phyloP scores from a whole-genome alignment of 495 filamentous ascomycete species.

The Cercophora scortea region DNA sequence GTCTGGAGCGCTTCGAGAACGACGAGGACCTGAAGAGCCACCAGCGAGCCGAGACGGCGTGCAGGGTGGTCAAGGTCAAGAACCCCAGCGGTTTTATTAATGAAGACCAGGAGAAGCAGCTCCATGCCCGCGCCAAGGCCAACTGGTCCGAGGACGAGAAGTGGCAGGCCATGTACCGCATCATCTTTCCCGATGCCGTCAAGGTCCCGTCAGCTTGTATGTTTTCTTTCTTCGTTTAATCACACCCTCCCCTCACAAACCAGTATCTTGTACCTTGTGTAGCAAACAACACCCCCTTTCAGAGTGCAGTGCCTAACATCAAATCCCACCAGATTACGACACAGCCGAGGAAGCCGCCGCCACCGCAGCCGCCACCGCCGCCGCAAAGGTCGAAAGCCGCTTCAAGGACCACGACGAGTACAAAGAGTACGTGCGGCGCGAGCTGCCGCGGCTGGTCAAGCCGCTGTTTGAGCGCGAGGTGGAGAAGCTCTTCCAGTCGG shows the following conservation, averaged over 20 bases:
- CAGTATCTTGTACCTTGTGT: too few species aligned
- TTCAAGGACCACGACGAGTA: conserved; percentile 10
- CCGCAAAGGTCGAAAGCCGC: too few species aligned
- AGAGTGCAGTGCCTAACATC: not conserved
- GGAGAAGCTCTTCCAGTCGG: conserved; percentile 9
- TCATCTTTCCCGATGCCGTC: conserved; percentile 16
- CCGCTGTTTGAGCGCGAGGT: conserved; percentile 16
- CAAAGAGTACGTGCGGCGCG: conserved; percentile 10
- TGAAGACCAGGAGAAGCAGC: conserved; percentile 20
- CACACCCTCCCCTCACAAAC: too few species aligned
- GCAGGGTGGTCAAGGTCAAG: conserved; percentile 12
- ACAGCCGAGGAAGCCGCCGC: not conserved
- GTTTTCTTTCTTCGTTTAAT: not conserved
- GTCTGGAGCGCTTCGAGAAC: conserved; percentile 29
- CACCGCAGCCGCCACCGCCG: too few species aligned
- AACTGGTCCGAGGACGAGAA: conserved; percentile 16
- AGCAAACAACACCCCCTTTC: too few species aligned
- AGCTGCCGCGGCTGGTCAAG: conserved; percentile 12
- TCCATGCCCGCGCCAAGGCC: conserved; percentile 14
- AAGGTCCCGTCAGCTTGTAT: conserved; percentile 20
- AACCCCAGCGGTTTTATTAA: conserved; percentile 12
- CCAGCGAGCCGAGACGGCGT: conserved; percentile 28
- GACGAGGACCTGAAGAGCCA: conserved; percentile 27
- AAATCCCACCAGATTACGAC: not conserved
- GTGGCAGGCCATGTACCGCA: conserved; percentile 23